A percentile compares a stretch with the other conserved stretches of the same genome.
Evolutionary conservation across 768 basidiomycete genomes (phyloP).

Genomic region (Serendipita indica): DNA sequence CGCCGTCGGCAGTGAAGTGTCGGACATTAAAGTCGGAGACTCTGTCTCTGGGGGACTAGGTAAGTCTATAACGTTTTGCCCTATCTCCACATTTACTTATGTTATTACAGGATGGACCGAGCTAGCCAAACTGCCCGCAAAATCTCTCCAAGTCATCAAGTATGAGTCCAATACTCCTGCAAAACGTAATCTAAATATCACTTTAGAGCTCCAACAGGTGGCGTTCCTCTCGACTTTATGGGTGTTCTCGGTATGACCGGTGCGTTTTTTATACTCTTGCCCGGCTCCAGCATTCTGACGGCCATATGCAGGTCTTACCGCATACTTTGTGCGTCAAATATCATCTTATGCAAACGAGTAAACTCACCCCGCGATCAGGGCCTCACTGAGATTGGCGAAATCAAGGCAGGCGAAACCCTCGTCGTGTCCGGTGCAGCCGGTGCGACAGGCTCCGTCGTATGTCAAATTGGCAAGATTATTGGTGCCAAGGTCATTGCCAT

Average conservation of each 20-base stretch:
- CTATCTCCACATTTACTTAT: not conserved
- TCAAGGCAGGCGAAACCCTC: conserved; percentile 74
- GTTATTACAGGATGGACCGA: conserved; percentile 54
- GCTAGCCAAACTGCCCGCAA: conserved; percentile 47
- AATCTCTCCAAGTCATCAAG: conserved; percentile 37
- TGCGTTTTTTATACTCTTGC: conserved; percentile 22
- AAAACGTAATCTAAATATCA: not conserved
- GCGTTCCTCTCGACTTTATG: conserved; percentile 58
- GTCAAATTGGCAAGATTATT: conserved; percentile 65
- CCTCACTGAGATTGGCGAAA: conserved; percentile 58
- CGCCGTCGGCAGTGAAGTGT: conserved; percentile 39
- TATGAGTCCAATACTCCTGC: conserved; percentile 23
- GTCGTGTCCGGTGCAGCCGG: conserved; percentile 87
- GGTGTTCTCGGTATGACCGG: conserved; percentile 65
- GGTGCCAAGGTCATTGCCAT: conserved; percentile 80
- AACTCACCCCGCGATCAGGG: conserved; percentile 69
- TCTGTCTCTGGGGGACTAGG: conserved; percentile 48
- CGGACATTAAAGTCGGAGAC: conserved; percentile 50
- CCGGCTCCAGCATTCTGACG: no score
- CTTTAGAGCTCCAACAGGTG: conserved; percentile 41
- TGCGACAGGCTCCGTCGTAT: conserved; percentile 68
- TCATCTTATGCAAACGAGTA: not conserved
- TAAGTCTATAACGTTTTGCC: conserved; percentile 23
- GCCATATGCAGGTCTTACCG: conserved; percentile 52
- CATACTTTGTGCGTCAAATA: conserved; percentile 56